Conservation (phyloP, 495 filamentous ascomycete species). For the Choiromyces venosus region DNA sequence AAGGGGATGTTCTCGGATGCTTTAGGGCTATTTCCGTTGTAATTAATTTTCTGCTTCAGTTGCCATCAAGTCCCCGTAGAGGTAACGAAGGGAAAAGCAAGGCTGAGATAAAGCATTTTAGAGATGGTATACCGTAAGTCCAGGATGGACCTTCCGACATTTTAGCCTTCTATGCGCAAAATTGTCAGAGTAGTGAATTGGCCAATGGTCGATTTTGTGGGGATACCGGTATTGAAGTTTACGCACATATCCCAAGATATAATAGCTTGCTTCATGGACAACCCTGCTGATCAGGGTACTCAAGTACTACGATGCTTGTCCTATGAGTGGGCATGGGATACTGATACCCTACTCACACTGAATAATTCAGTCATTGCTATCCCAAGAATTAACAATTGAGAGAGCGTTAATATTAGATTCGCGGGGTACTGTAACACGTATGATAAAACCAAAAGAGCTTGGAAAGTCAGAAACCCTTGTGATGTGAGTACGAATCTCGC, state of each 20-base stretch:
- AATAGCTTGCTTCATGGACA: not conserved
- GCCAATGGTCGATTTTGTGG: not conserved
- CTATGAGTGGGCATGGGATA: not conserved
- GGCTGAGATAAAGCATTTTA: not conserved
- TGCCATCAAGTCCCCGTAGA: no score
- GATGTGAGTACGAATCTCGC: not conserved
- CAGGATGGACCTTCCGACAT: not conserved
- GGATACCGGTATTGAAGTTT: not conserved
- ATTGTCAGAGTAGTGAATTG: not conserved
- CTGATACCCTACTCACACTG: not conserved
- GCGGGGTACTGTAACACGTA: no score
- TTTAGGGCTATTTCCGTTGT: not conserved
- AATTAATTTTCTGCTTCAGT: not conserved
- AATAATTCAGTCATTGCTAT: not conserved
- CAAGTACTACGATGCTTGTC: not conserved
- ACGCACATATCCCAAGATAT: not conserved
- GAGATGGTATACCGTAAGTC: not conserved
- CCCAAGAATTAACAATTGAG: not conserved
- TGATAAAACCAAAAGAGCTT: not conserved
- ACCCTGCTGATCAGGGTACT: not conserved
- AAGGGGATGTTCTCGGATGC: not conserved
- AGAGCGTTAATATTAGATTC: not conserved
- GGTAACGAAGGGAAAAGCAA: not conserved
- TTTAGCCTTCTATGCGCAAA: not conserved
- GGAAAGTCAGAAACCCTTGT: not conserved